Evolutionary conservation across 306 rosid genomes (phyloP), one percentile per base, ranked within the genome.

Genomic region (Malus sieversii): DNA sequence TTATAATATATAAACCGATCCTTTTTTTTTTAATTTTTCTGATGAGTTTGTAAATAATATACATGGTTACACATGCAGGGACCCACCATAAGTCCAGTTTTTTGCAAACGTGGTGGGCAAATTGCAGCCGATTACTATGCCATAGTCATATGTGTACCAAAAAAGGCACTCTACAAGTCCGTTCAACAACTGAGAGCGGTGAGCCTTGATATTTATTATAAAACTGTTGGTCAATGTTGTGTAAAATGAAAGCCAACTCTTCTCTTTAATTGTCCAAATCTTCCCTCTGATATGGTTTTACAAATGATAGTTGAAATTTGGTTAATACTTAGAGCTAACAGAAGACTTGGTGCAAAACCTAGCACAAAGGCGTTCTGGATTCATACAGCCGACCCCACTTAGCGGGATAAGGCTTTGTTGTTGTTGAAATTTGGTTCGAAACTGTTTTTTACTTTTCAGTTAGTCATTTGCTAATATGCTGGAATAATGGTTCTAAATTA

Each of bases 71-170:
- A 22, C 78, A n/a, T 73, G n/a, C 86, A 95, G 98, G 98, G 97
- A 71, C 98, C 97, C 73, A 92, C 97, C 32, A 4, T 95, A 71
- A 95, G 97, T 85, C 92, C 99, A 10, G 99, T 95, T 20, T 92
- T 84, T 81, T 71, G 87, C 80, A 92, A 89, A 78, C 81, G 85
- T 14, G 91, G 87, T 61, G 97, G 99, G 75, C 77, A 80, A 79
- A 84, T 86, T 23, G 8, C 77, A 12, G 77, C 87, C 46, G 97
- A 95, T 79, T 92, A 89, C 88, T 95, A 83, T 66, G 99, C 97
- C 74, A 87, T 95, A 1, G 97, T 88, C 79, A 90, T 95, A 77
- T 92, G 97, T 32, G 98, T 95, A 70, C 96, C 97, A 27, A 89
- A 92, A 82, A 92, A 87, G 69, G 86, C 81, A 5, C 81, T 95